Percentiles rank a stretch among this genome's conserved stretches.
Conservation (phyloP, 805 yeast genomes). For the Saturnispora zaruensis region DNA sequence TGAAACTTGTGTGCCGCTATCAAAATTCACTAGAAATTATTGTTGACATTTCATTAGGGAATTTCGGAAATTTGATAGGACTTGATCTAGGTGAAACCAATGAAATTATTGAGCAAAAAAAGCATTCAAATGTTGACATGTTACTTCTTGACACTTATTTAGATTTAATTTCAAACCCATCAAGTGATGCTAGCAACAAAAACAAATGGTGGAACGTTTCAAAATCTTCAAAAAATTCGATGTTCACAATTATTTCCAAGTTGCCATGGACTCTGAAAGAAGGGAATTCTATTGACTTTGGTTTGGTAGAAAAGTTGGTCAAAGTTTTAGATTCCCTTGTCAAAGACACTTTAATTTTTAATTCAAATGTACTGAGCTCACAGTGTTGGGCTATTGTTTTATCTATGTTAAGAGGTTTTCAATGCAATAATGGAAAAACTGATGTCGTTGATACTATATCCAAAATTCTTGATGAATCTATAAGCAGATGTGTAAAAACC, state of each 20-base stretch:
- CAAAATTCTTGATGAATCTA: constrained; percentile 65
- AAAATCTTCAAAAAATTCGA: constrained; percentile 38
- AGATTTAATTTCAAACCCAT: constrained; percentile 44
- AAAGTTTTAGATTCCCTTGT: constrained; percentile 42
- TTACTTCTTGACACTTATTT: constrained; percentile 51
- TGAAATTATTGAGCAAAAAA: constrained; percentile 9
- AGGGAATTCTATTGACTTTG: constrained; percentile 13
- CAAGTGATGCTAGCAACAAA: constrained; percentile 11
- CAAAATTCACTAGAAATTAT: constrained; percentile 15
- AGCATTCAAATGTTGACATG: constrained; percentile 45
- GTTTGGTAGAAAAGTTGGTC: constrained; percentile 32
- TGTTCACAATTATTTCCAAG: constrained; percentile 59
- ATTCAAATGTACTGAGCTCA: constrained; percentile 34
- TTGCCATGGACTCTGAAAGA: constrained; percentile 30
- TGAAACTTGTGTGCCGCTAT: constrained; percentile 31
- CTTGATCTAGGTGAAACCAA: constrained; percentile 23
- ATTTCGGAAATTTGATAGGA: constrained; percentile 11
- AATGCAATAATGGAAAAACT: constrained; percentile 8
- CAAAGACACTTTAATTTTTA: constrained; percentile 47
- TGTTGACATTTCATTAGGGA: constrained; percentile 16
- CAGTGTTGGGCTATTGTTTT: constrained; percentile 49
- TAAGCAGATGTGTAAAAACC: constrained; percentile 57
- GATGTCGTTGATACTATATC: constrained; percentile 35
- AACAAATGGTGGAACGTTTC: constrained; percentile 73
- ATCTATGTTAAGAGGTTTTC: constrained; percentile 30